These are phyloP conservation scores for Buxus sempervirens DNA, from an alignment of 164 flowering plant genomes.

Conservation along the genomic window DNA sequence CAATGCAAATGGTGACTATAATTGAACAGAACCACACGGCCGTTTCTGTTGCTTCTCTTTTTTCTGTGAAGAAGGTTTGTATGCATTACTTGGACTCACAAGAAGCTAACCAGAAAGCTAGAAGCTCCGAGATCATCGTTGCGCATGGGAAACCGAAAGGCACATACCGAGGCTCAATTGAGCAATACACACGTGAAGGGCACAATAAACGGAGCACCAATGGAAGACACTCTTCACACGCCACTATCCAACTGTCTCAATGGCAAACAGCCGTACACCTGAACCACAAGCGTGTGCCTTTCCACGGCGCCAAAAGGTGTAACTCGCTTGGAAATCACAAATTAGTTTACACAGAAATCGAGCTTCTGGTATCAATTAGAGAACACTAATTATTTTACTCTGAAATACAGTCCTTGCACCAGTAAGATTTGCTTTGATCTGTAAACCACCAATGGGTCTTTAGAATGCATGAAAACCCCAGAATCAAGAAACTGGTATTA, in stretches of 20 bases:
- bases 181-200: slow-evolving; percentile 18
- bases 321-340: neutral
- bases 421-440: neutral
- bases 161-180: slow-evolving; percentile 6
- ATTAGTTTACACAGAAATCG: slow-evolving; percentile 6
- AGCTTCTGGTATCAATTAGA: neutral
- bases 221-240: slow-evolving; percentile 19
- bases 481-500: neutral
- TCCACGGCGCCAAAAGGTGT: neutral
- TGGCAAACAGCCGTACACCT: slow-evolving; percentile 8
- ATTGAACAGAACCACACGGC: too few species aligned
- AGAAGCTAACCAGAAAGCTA: too few species aligned
- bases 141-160: slow-evolving; percentile 8
- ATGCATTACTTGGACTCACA: too few species aligned
- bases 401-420: neutral
- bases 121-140: neutral
- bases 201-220: slow-evolving; percentile 15
- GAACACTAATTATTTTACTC: neutral
- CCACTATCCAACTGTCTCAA: slow-evolving; percentile 8
- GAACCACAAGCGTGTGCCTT: slow-evolving; percentile 5
- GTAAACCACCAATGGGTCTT: neutral
- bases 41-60: too few species aligned
- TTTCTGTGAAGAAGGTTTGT: too few species aligned
- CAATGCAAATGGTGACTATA: too few species aligned
- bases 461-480: neutral